Conservation (phyloP, 768 basidiomycete species). For the Cystofilobasidium bisporidii region DNA sequence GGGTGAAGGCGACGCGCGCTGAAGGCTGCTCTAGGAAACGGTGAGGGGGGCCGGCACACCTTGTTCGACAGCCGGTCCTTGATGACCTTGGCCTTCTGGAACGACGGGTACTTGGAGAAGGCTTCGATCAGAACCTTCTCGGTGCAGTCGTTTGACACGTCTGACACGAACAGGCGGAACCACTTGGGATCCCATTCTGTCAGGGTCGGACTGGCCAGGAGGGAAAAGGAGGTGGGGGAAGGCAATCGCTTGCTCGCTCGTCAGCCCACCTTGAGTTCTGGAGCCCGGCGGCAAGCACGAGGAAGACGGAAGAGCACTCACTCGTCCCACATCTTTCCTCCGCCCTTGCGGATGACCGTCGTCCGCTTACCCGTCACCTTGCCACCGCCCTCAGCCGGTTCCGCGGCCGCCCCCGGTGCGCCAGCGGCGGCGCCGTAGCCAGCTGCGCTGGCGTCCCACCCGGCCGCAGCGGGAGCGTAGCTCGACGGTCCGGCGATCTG, state of each 20-base stretch:
- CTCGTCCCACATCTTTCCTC: conserved; percentile 96
- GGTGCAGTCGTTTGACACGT: conserved; percentile 94
- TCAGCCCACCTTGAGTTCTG: too few species aligned
- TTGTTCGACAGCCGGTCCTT: conserved; percentile 88
- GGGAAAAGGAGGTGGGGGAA: neutral
- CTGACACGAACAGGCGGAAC: conserved; percentile 96
- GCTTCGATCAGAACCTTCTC: conserved; percentile 88
- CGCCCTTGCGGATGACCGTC: conserved; percentile 90
- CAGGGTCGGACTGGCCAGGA: conserved; percentile 56
- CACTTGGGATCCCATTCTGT: conserved; percentile 96
- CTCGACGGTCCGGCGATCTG: neutral
- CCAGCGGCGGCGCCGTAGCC: neutral
- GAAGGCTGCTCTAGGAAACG: neutral
- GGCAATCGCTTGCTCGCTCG: too few species aligned
- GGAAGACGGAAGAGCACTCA: conserved; percentile 3
- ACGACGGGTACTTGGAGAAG: conserved; percentile 85
- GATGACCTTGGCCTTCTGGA: conserved; percentile 90
- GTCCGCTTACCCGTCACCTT: conserved; percentile 70
- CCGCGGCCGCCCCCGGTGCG: neutral
- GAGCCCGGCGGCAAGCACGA: neutral
- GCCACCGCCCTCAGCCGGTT: conserved; percentile 49
- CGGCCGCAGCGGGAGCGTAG: conserved; percentile 5
- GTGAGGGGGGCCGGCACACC: conserved; percentile 43
- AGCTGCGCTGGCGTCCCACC: conserved; percentile 20
- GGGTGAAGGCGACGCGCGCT: too few species aligned